These are phyloP conservation scores for Saccharomycopsis sp. DNA, from an alignment of 805 yeast genomes.

Conservation along the genomic window DNA sequence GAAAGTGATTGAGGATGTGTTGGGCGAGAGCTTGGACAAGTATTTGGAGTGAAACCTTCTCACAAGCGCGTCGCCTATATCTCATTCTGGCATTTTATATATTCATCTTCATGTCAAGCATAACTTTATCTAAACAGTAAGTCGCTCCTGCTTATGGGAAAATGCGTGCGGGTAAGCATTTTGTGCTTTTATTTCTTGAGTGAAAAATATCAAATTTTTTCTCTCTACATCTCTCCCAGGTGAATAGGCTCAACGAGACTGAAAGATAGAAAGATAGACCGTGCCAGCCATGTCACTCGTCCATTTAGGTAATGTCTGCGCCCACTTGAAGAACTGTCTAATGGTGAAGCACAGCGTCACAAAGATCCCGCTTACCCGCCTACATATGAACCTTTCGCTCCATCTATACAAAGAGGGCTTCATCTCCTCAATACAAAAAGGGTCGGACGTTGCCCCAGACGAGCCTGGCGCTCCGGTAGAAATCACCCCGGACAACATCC, in stretches of 20 bases:
- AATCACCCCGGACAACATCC: conserved; percentile 77
- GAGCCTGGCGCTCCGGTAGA: conserved; percentile 45
- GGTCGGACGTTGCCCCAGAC: conserved; percentile 82
- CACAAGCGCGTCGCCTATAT: too few relatives aligned
- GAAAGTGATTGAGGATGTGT: conserved; percentile 79
- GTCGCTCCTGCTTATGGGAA: too few relatives aligned
- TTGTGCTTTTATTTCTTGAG: too few relatives aligned
- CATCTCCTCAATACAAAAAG: conserved; percentile 73
- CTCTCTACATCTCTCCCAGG: too few relatives aligned
- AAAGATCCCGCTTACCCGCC: conserved; percentile 70
- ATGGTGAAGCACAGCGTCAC: conserved; percentile 67
- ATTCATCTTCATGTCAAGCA: too few relatives aligned
- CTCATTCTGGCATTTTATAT: too few relatives aligned
- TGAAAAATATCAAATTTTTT: too few relatives aligned
- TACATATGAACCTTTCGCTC: conserved; percentile 75
- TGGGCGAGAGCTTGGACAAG: conserved; percentile 91
- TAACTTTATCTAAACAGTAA: too few relatives aligned
- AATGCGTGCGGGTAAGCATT: too few relatives aligned
- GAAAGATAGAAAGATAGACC: too few relatives aligned
- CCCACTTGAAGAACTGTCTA: conserved; percentile 83
- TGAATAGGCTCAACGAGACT: too few relatives aligned
- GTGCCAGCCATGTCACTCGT: conserved; percentile 71
- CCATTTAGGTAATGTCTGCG: conserved; percentile 72
- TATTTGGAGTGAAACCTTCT: conserved; percentile 39
- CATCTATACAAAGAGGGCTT: conserved; percentile 90